These are phyloP conservation scores for Trichoderma gamsii DNA, from an alignment of 495 filamentous ascomycete species.

Conservation along the genomic window DNA sequence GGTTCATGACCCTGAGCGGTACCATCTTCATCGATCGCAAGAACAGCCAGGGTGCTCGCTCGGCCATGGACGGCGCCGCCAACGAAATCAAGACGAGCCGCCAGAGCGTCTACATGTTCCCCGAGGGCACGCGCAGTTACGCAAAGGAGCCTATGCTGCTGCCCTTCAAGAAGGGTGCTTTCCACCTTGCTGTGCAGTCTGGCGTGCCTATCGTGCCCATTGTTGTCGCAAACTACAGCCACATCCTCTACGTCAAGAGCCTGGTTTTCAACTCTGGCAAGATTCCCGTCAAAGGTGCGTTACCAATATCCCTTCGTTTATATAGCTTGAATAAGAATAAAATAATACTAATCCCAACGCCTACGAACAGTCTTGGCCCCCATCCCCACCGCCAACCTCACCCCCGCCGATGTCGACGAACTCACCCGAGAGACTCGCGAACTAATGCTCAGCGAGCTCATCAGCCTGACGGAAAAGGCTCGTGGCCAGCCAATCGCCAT, in stretches of 20 bases:
- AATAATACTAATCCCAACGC: conserved; percentile 15
- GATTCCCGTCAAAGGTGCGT: conserved; percentile 74
- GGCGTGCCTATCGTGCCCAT: conserved; percentile 88
- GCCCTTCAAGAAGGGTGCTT: conserved; percentile 97
- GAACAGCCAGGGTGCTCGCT: conserved; percentile 72
- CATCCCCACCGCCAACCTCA: conserved; percentile 74
- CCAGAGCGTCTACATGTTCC: conserved; percentile 91
- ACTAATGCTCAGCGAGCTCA: conserved; percentile 71
- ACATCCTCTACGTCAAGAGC: conserved; percentile 66
- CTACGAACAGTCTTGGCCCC: conserved; percentile 63
- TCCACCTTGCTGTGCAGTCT: conserved; percentile 91
- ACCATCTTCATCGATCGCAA: conserved; percentile 91
- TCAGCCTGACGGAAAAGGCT: conserved; percentile 51
- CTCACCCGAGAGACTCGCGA: conserved; percentile 65
- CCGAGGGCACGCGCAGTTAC: conserved; percentile 91
- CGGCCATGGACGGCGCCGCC: conserved; percentile 78
- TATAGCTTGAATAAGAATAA: not conserved
- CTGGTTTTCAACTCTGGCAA: conserved; percentile 65
- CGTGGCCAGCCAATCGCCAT: conserved; percentile 29
- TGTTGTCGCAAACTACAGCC: conserved; percentile 79
- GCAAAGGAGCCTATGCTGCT: conserved; percentile 70
- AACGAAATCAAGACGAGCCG: conserved; percentile 64
- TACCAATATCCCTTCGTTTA: not conserved
- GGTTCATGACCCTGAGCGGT: conserved; percentile 90
- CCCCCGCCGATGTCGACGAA: conserved; percentile 71